Conservation (phyloP, 306 rosid genomes). For the Dryas octopetala region DNA sequence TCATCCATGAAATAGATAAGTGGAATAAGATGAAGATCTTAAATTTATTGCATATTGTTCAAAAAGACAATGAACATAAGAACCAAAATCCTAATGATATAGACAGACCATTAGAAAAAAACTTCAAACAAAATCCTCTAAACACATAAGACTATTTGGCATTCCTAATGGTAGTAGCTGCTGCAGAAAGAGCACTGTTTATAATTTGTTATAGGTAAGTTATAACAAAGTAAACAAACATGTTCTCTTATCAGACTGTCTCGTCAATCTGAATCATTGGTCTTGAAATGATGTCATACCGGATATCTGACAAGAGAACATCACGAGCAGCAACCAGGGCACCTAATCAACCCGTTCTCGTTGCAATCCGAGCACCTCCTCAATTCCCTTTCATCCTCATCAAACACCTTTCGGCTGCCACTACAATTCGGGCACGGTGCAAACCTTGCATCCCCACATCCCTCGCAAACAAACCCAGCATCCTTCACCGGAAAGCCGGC, state of each 20-base stretch:
- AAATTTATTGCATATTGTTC: slow-evolving; percentile 36
- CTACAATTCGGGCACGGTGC: slow-evolving; percentile 63
- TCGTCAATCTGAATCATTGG: no score
- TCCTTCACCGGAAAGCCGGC: slow-evolving; percentile 52
- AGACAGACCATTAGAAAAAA: slow-evolving; percentile 9
- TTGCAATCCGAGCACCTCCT: slow-evolving; percentile 69
- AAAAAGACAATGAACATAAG: slow-evolving; percentile 20
- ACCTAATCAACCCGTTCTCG: slow-evolving; percentile 80
- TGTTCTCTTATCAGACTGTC: no score
- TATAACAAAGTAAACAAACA: no score
- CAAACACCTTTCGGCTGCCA: slow-evolving; percentile 75
- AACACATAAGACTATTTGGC: not conserved
- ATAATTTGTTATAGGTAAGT: no score
- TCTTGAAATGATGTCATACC: no score
- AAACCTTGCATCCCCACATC: slow-evolving; percentile 78
- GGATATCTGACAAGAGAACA: not conserved
- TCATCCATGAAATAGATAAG: not conserved
- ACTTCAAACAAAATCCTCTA: slow-evolving; percentile 24
- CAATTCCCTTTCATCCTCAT: slow-evolving; percentile 46
- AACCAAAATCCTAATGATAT: slow-evolving; percentile 2
- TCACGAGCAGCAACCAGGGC: slow-evolving; percentile 63
- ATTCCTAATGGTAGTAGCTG: not conserved
- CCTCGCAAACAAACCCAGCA: slow-evolving; percentile 50
- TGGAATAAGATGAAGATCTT: not conserved
- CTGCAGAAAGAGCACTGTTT: no score